Evolutionary conservation across 305 asterid species (phyloP).

Genomic region (Salvia sclarea): DNA sequence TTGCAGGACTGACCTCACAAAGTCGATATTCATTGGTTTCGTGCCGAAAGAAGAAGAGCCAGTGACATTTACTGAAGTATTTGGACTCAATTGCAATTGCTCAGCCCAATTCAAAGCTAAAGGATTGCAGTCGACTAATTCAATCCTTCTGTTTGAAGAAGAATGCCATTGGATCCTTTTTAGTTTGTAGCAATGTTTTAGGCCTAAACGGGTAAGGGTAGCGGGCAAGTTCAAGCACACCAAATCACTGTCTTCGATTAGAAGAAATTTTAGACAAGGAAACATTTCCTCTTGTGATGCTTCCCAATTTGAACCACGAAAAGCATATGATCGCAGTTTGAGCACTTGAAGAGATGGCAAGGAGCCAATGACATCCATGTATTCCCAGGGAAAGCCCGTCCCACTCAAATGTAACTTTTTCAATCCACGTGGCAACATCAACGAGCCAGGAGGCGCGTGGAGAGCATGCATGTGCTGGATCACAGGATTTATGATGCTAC

Average conservation of each 20-base stretch:
- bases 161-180: not conserved
- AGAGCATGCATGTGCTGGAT: not conserved
- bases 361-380: not conserved
- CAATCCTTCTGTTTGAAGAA: not conserved
- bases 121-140: slow-evolving; percentile 21
- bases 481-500: not conserved
- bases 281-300: not conserved
- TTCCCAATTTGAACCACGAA: slow-evolving; percentile 22
- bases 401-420: slow-evolving; percentile 21
- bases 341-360: not conserved
- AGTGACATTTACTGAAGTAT: not conserved
- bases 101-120: not conserved
- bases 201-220: not conserved
- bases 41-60: not conserved
- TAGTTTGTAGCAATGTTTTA: slow-evolving; percentile 16
- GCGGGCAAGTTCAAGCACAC: slow-evolving; percentile 7
- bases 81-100: not conserved
- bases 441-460: not conserved
- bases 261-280: not conserved
- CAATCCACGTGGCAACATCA: not conserved
- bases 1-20: not conserved
- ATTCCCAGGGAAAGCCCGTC: slow-evolving; percentile 18
- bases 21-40: not conserved
- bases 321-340: slow-evolving; percentile 20
- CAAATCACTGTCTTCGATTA: slow-evolving; percentile 23